These are phyloP conservation scores for Cryptosporidium baileyi DNA, from an alignment of 169 alveolate species.

Conservation along the genomic window DNA sequence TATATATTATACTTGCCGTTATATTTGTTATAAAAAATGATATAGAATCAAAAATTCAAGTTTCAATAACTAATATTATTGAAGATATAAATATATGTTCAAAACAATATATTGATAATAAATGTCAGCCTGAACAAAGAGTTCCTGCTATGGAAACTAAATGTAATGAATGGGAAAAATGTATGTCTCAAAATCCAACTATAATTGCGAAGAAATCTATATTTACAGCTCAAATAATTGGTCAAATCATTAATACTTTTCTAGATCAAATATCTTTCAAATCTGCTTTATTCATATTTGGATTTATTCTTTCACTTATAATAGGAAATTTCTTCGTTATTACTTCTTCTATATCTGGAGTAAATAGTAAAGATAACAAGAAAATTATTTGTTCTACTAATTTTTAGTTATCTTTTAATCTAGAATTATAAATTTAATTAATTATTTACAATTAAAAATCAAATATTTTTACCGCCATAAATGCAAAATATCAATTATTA, in stretches of 20 bases:
- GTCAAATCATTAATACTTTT: constrained; percentile 52
- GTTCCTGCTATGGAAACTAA: constrained; percentile 64
- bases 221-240: constrained; percentile 65
- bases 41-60: constrained; percentile 59
- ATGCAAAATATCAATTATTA: neutral
- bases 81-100: constrained; percentile 63
- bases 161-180: constrained; percentile 66
- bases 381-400: too few species aligned
- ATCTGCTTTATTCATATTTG: constrained; percentile 57
- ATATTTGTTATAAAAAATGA: constrained; percentile 50
- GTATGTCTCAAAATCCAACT: constrained; percentile 64
- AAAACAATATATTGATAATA: constrained; percentile 57
- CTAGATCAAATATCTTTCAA: constrained; percentile 58
- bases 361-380: neutral
- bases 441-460: too few species aligned
- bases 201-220: constrained; percentile 62
- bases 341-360: neutral
- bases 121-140: constrained; percentile 53
- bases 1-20: constrained; percentile 24
- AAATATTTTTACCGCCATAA: too few species aligned
- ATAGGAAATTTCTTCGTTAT: constrained; percentile 25
- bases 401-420: too few species aligned
- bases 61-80: constrained; percentile 21
- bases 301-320: constrained; percentile 35
- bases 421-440: too few species aligned